Conservation (phyloP, 345 rosid species). For the Hevea brasiliensis region DNA sequence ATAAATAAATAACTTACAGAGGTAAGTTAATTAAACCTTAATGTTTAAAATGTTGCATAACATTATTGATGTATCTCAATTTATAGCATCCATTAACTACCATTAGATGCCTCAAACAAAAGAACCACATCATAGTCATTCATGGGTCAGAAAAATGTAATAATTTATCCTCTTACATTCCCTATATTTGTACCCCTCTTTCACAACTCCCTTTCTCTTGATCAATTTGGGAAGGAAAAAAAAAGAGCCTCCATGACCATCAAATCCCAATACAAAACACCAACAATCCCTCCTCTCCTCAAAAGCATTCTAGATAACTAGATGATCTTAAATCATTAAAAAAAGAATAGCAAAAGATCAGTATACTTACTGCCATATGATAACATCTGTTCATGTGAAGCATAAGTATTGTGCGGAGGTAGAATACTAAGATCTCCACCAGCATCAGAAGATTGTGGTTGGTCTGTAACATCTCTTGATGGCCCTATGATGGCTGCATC, state of each 20-base stretch:
- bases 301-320: not conserved
- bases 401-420: conserved; percentile 31
- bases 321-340: not conserved
- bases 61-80: not conserved
- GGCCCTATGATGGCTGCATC: conserved; percentile 45
- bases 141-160: too few relatives aligned
- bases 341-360: not conserved
- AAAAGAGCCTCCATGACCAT: not conserved
- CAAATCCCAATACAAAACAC: not conserved
- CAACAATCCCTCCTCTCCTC: too few relatives aligned
- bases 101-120: not conserved
- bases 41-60: not conserved
- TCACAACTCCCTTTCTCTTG: not conserved
- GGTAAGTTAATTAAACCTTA: not conserved
- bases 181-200: not conserved
- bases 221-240: not conserved
- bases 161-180: too few relatives aligned
- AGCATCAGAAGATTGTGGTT: conserved; percentile 22
- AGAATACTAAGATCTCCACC: conserved; percentile 30
- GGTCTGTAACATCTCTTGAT: conserved; percentile 29
- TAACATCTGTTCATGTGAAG: conserved; percentile 41
- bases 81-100: not conserved
- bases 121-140: not conserved
- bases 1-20: not conserved
- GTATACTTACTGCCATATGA: conserved; percentile 39